phyloP scores from a whole-genome alignment of 306 rosid species.

The Dryas alaskensis region DNA sequence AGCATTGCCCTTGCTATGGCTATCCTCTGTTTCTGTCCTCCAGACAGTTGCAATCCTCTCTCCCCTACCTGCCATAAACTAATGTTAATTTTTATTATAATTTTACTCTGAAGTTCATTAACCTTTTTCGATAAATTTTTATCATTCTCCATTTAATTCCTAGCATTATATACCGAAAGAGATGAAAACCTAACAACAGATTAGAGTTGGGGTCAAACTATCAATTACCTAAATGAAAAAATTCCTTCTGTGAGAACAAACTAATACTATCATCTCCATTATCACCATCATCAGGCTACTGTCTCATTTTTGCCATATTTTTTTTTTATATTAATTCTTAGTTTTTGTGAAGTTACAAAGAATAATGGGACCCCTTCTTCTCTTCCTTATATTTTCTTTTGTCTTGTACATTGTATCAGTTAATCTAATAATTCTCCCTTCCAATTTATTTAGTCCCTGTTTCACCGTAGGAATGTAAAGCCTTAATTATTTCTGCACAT shows the following conservation, averaged over 20 bases:
- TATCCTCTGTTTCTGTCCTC: conserved; percentile 98
- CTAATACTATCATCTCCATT: neutral
- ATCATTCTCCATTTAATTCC: neutral
- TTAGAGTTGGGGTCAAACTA: neutral
- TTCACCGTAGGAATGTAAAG: conserved; percentile 14
- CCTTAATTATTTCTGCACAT: conserved; percentile 51
- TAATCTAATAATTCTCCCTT: neutral
- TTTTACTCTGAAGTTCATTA: conserved; percentile 1
- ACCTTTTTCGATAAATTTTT: neutral
- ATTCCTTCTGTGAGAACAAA: neutral
- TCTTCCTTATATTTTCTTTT: neutral
- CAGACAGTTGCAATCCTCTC: conserved; percentile 94
- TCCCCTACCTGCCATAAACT: conserved; percentile 86
- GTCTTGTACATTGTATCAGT: conserved; percentile 13
- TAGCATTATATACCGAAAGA: neutral
- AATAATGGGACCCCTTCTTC: neutral
- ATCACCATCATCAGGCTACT: neutral
- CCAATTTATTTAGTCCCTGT: conserved; percentile 13
- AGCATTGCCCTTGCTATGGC: conserved; percentile 99
- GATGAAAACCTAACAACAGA: neutral
- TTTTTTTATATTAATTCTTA: neutral
- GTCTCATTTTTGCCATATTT: neutral
- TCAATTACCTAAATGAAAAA: neutral
- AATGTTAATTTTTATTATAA: neutral
- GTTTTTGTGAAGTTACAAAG: neutral